These are phyloP conservation scores for Rhizomucor pusillus DNA, from an alignment of 371 early-diverging fungal species.

Conservation along the genomic window DNA sequence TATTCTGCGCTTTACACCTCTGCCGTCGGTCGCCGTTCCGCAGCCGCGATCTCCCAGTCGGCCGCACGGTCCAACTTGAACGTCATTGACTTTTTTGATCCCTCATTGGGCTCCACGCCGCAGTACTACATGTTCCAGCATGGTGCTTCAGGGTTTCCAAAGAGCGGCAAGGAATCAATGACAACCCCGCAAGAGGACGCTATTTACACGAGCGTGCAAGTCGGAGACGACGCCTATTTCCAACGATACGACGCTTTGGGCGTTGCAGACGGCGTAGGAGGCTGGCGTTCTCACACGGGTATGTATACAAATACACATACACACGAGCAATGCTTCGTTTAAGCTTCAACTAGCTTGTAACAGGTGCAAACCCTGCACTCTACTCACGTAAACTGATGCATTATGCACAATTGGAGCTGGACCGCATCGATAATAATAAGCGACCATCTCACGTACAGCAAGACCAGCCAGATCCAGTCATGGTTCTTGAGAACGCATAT, in stretches of 20 bases:
- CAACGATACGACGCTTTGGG: constrained; percentile 74
- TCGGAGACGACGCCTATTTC: constrained; percentile 86
- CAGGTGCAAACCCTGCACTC: constrained; percentile 81
- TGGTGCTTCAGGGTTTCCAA: constrained; percentile 81
- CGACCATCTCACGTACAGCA: constrained; percentile 19
- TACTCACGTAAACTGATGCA: constrained; percentile 90
- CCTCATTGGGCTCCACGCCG: constrained; percentile 28
- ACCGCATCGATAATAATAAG: constrained; percentile 49
- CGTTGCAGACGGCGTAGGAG: constrained; percentile 85
- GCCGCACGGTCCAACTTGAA: constrained; percentile 28
- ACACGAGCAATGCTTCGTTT: neutral
- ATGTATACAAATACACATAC: constrained; percentile 7
- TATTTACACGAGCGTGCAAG: constrained; percentile 73
- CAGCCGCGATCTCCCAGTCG: constrained; percentile 24
- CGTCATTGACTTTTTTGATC: constrained; percentile 48
- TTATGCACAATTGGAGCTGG: constrained; percentile 75
- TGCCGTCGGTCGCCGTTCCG: constrained; percentile 8
- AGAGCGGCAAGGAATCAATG: constrained; percentile 43
- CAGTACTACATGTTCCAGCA: constrained; percentile 60
- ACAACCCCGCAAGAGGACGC: constrained; percentile 61
- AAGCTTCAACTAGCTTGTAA: neutral
- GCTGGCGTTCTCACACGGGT: constrained; percentile 63
- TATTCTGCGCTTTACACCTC: no score
- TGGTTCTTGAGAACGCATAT: constrained; percentile 24
- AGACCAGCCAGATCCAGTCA: constrained; percentile 17